Evolutionary conservation across 208 protist species (phyloP).

Genomic region (Naegleria gruberi): DNA sequence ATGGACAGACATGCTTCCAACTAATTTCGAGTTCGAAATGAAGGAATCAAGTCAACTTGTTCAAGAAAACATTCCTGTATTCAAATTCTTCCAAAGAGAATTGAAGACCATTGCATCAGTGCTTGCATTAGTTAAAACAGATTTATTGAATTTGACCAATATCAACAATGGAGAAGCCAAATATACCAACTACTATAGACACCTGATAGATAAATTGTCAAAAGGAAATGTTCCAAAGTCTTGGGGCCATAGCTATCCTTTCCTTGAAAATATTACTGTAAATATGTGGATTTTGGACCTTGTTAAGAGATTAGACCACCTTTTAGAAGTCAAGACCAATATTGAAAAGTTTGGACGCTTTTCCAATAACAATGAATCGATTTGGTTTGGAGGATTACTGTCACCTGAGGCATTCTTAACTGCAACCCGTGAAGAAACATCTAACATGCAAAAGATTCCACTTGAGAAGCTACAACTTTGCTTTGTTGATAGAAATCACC

Average conservation of each 20-base stretch:
- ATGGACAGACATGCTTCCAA: constrained; percentile 17
- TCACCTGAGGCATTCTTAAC: constrained; percentile 89
- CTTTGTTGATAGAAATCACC: not conserved
- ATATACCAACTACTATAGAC: constrained; percentile 69
- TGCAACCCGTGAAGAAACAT: constrained; percentile 87
- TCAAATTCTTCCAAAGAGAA: constrained; percentile 78
- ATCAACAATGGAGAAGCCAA: constrained; percentile 61
- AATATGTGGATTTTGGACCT: constrained; percentile 62
- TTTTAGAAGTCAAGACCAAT: constrained; percentile 30
- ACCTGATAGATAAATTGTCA: constrained; percentile 64
- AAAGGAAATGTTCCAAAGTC: constrained; percentile 64
- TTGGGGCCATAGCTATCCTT: constrained; percentile 68
- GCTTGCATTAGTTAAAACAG: constrained; percentile 54
- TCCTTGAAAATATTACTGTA: constrained; percentile 51
- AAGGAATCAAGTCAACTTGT: not conserved
- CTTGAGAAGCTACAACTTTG: not conserved
- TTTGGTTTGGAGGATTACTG: constrained; percentile 88
- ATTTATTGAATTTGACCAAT: constrained; percentile 58
- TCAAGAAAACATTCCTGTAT: constrained; percentile 59
- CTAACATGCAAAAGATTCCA: constrained; percentile 39
- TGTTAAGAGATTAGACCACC: constrained; percentile 42
- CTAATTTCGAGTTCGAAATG: not conserved
- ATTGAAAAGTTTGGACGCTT: constrained; percentile 41
- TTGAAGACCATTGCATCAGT: constrained; percentile 50
- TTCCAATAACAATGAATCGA: constrained; percentile 32